phyloP scores from a whole-genome alignment of 768 basidiomycete species.

The Lepiota venenata region DNA sequence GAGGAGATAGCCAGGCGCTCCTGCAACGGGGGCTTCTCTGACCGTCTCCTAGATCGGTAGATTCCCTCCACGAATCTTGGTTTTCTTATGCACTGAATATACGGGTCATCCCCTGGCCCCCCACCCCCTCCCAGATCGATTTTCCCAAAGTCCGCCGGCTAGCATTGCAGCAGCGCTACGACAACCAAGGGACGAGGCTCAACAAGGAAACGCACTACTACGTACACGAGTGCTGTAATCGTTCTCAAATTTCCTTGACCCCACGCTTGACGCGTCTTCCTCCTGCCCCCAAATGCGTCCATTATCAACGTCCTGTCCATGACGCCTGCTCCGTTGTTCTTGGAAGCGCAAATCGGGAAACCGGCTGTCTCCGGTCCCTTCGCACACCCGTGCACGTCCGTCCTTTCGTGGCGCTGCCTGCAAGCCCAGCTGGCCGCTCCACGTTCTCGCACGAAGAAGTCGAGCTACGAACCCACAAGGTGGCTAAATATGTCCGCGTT shows the following conservation, averaged over 20 bases:
- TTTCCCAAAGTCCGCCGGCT: conserved; percentile 11
- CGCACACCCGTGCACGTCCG: background rate
- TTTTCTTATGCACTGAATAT: no score
- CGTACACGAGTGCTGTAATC: background rate
- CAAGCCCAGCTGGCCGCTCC: background rate
- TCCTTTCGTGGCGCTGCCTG: background rate
- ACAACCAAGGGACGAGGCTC: no score
- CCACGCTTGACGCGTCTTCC: background rate
- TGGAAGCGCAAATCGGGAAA: background rate
- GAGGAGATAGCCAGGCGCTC: background rate
- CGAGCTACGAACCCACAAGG: background rate
- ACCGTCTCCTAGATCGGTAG: conserved; percentile 4
- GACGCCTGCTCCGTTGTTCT: background rate
- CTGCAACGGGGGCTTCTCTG: background rate
- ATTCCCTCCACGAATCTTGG: background rate
- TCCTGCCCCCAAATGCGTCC: background rate
- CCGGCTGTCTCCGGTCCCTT: conserved; percentile 2
- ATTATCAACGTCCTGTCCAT: background rate
- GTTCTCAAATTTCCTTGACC: background rate
- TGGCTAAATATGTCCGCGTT: background rate
- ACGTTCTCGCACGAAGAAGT: background rate
- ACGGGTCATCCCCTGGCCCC: background rate
- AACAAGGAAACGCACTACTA: background rate
- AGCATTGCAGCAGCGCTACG: no score
- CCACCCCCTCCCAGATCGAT: background rate